These are phyloP conservation scores for Sonneratia alba DNA, from an alignment of 345 rosid species.

Conservation along the genomic window DNA sequence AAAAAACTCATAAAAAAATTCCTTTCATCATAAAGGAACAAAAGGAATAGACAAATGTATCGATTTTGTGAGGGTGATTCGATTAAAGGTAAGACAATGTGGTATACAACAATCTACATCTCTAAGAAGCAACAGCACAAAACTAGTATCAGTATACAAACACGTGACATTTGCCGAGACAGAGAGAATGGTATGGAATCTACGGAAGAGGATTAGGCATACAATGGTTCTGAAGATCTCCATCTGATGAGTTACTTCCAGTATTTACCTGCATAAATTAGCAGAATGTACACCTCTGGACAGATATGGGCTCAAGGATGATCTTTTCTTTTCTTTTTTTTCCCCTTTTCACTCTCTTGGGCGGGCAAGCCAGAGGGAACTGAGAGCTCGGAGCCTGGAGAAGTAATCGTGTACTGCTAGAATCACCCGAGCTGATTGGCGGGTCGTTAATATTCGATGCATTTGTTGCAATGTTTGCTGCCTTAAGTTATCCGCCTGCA, in stretches of 20 bases:
- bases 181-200: neutral
- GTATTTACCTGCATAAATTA: neutral
- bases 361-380: conserved; percentile 96
- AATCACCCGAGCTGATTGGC: conserved; percentile 94
- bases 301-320: neutral
- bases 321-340: too few relatives aligned
- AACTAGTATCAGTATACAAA: neutral
- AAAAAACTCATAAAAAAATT: too few relatives aligned
- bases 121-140: neutral
- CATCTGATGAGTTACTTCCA: neutral
- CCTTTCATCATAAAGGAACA: too few relatives aligned
- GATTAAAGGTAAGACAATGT: neutral
- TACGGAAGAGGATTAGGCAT: neutral
- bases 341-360: conserved; percentile 58
- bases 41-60: neutral
- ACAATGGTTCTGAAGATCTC: neutral
- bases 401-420: conserved; percentile 89
- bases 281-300: neutral
- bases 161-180: neutral
- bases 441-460: conserved; percentile 77
- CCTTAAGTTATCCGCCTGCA: conserved; percentile 92
- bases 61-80: neutral
- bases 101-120: neutral
- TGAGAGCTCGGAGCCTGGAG: conserved; percentile 85
- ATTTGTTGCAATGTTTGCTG: conserved; percentile 91